phyloP scores from a whole-genome alignment of 2,329 filamentous ascomycete species.

The Colletotrichum phormii region DNA sequence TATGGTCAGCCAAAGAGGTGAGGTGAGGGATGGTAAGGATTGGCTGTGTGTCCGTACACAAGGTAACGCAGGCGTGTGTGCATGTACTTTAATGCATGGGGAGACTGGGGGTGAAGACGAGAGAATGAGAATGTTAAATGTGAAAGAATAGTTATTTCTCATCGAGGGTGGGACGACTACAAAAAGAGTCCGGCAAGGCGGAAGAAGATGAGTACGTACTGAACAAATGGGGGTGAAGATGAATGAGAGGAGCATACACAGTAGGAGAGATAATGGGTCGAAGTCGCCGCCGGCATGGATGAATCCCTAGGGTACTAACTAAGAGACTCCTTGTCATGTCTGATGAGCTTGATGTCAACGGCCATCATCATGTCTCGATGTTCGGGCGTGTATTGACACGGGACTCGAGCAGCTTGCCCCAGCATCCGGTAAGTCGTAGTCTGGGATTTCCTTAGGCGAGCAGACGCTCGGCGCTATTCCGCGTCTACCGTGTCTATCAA shows the following conservation, averaged over 20 bases:
- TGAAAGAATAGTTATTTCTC: not conserved
- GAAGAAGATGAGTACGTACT: constrained; percentile 23
- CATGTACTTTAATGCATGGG: constrained; percentile 19
- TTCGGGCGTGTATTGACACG: not conserved
- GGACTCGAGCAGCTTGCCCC: not conserved
- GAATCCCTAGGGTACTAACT: not conserved
- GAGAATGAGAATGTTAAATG: not conserved
- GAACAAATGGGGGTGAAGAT: not conserved
- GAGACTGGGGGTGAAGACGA: not conserved
- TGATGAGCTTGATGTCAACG: constrained; percentile 5
- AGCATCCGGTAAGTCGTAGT: not conserved
- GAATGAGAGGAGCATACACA: not conserved
- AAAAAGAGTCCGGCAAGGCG: constrained; percentile 16
- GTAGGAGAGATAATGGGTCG: not conserved
- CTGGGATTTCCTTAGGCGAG: not conserved
- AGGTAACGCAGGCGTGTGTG: constrained; percentile 12
- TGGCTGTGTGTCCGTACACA: not conserved
- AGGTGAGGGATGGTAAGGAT: not conserved
- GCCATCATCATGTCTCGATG: not conserved
- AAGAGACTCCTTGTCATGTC: not conserved
- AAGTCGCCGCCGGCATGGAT: not conserved
- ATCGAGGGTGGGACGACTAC: constrained; percentile 17
- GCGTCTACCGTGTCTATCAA: not conserved
- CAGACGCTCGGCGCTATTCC: constrained; percentile 1
- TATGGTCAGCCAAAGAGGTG: not conserved